These are phyloP conservation scores for Cryphonectria japonica DNA, from an alignment of 2,329 filamentous ascomycete species.

Conservation along the genomic window DNA sequence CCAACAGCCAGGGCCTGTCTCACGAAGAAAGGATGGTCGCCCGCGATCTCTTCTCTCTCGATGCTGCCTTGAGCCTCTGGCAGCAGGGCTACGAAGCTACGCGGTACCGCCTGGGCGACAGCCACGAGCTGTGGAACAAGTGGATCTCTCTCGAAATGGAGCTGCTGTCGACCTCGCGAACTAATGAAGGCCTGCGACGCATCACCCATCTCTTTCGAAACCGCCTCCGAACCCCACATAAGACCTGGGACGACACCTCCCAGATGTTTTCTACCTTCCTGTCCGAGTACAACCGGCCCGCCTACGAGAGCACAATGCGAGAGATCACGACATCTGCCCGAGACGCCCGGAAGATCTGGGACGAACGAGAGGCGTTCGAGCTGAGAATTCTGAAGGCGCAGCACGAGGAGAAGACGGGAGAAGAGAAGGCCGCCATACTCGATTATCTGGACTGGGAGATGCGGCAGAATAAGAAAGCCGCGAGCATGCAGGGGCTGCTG, in stretches of 20 bases:
- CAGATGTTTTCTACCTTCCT: constrained; percentile 76
- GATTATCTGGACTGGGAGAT: constrained; percentile 90
- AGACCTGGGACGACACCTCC: constrained; percentile 74
- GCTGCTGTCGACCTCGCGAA: constrained; percentile 61
- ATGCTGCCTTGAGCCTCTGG: constrained; percentile 69
- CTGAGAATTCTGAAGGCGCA: constrained; percentile 64
- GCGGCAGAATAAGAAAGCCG: constrained; percentile 60
- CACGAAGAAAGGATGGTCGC: constrained; percentile 72
- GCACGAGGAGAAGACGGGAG: constrained; percentile 58
- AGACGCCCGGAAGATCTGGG: constrained; percentile 65
- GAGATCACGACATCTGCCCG: constrained; percentile 66
- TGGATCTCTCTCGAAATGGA: constrained; percentile 75
- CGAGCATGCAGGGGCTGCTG: constrained; percentile 48
- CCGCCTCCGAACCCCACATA: constrained; percentile 73
- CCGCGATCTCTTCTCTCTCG: constrained; percentile 72
- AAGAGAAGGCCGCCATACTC: constrained; percentile 54
- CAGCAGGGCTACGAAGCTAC: constrained; percentile 73
- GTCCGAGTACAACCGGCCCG: constrained; percentile 69
- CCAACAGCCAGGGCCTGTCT: constrained; percentile 57
- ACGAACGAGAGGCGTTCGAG: constrained; percentile 70
- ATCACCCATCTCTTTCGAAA: constrained; percentile 72
- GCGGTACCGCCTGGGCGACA: constrained; percentile 75
- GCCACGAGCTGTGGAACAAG: constrained; percentile 77
- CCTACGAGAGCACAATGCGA: constrained; percentile 77
- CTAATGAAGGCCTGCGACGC: constrained; percentile 61